These are phyloP conservation scores for Nasturtium officinale DNA, from an alignment of 345 rosid species.

Conservation along the genomic window DNA sequence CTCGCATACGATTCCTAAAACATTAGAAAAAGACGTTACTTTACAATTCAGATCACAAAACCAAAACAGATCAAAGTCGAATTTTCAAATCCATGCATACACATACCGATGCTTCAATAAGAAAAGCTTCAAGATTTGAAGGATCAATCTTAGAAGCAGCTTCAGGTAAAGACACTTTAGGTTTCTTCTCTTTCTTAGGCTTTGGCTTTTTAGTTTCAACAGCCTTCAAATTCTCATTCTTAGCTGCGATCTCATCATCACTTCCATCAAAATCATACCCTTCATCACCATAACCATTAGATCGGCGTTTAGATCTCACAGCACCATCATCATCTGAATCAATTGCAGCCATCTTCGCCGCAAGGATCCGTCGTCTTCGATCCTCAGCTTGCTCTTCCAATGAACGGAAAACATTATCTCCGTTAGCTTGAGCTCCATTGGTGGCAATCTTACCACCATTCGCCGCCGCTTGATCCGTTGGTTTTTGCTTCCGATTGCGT, in stretches of 20 bases:
- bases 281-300: constrained; percentile 39
- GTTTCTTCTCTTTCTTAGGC: constrained; percentile 69
- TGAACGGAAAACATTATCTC: constrained; percentile 52
- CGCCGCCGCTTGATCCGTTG: constrained; percentile 44
- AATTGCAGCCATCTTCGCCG: constrained; percentile 42
- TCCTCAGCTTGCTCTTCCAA: constrained; percentile 62
- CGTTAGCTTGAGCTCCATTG: constrained; percentile 38
- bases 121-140: constrained; percentile 57
- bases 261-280: constrained; percentile 47
- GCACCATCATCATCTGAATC: constrained; percentile 25
- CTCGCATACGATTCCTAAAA: constrained; percentile 52
- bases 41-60: constrained; percentile 26
- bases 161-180: constrained; percentile 64
- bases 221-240: constrained; percentile 40
- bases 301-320: constrained; percentile 48
- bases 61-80: neutral
- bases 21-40: neutral
- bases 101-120: constrained; percentile 52
- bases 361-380: constrained; percentile 51
- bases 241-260: constrained; percentile 46
- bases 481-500: constrained; percentile 57
- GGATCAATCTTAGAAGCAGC: constrained; percentile 67
- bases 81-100: constrained; percentile 3
- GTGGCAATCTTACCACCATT: constrained; percentile 33
- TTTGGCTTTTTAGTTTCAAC: constrained; percentile 50